A percentile compares a stretch with the other conserved stretches of the same genome.
These are phyloP conservation scores for Tuber melanosporum DNA, from an alignment of 495 filamentous ascomycete species.

Conservation along the genomic window DNA sequence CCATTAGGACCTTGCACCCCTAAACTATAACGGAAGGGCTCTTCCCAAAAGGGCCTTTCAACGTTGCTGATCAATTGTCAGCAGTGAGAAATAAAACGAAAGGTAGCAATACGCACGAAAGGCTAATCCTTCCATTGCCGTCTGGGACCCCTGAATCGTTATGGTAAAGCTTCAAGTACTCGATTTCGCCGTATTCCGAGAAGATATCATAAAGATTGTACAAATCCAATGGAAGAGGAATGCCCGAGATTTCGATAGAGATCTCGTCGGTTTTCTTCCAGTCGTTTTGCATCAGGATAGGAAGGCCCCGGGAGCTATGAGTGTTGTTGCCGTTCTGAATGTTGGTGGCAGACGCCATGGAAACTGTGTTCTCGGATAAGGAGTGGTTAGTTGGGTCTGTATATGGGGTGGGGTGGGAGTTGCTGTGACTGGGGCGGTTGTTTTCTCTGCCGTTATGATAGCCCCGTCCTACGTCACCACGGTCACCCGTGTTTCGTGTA, in stretches of 20 bases:
- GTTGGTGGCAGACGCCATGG: neutral
- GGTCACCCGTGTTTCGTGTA: neutral
- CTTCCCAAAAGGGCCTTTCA: slow-evolving; percentile 35
- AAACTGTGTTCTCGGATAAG: neutral
- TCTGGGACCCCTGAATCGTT: slow-evolving; percentile 27
- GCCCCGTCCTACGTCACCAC: neutral
- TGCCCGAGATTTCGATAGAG: neutral
- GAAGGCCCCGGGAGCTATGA: neutral
- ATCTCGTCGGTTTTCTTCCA: neutral
- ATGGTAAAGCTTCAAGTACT: slow-evolving; percentile 42
- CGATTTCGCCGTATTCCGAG: slow-evolving; percentile 35
- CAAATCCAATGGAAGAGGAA: neutral
- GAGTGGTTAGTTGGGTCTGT: neutral
- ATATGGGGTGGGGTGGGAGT: neutral
- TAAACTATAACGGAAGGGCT: slow-evolving; percentile 8
- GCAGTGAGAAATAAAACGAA: neutral
- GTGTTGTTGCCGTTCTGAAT: neutral
- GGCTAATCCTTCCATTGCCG: slow-evolving; percentile 39
- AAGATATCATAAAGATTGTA: slow-evolving; percentile 28
- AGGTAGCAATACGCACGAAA: slow-evolving; percentile 34
- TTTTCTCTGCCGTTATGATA: neutral
- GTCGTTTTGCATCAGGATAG: neutral
- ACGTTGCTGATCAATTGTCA: neutral
- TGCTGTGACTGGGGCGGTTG: neutral
- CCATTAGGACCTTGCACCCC: slow-evolving; percentile 6